These are phyloP conservation scores for Amanita pallidorosea DNA, from an alignment of 768 basidiomycete genomes.

Conservation along the genomic window DNA sequence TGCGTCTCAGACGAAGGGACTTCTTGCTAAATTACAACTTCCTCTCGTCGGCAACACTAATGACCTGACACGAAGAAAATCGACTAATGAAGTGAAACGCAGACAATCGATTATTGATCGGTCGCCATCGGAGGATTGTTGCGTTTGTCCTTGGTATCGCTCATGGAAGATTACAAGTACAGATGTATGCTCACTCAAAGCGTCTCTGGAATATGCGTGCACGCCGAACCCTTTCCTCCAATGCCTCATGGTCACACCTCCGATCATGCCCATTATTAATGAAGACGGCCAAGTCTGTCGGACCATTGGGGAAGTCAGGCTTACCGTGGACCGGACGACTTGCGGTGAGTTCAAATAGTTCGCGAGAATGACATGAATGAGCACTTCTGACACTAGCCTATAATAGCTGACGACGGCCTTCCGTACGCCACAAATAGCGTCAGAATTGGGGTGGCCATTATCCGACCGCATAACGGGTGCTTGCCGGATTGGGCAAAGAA, in stretches of 20 bases:
- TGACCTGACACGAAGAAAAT: neutral
- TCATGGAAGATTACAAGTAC: neutral
- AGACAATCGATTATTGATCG: too few species aligned
- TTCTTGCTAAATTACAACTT: neutral
- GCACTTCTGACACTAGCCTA: too few species aligned
- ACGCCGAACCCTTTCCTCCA: neutral
- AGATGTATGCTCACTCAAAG: neutral
- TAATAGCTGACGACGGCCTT: neutral
- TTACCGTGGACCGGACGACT: neutral
- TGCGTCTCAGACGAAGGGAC: neutral
- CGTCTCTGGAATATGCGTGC: neutral
- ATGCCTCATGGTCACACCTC: conserved; percentile 1
- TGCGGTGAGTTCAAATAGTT: neutral
- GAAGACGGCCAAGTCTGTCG: neutral
- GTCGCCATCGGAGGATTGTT: neutral
- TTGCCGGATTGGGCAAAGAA: neutral
- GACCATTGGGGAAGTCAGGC: neutral
- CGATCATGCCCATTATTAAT: neutral
- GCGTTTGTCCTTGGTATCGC: neutral
- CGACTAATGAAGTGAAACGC: too few species aligned
- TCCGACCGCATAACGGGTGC: neutral
- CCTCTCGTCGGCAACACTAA: too few species aligned
- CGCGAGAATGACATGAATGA: neutral
- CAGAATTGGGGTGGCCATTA: neutral
- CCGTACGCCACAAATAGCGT: neutral